Base-by-base conservation (phyloP, 495 filamentous ascomycete species). In the Emericellopsis terricola region DNA sequence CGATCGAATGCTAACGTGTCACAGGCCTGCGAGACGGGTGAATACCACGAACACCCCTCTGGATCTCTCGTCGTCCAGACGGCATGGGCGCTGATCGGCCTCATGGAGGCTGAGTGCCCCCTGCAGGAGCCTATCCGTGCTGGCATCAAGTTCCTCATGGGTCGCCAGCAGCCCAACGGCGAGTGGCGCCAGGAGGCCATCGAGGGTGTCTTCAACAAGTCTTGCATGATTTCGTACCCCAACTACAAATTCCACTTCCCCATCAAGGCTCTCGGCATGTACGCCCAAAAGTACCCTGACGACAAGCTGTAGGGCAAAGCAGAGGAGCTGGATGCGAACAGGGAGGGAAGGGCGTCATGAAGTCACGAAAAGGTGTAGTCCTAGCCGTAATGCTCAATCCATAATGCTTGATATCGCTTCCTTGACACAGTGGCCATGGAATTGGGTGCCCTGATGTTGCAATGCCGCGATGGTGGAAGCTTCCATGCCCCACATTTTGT, bases 201-300 rank as follows among this genome's bases (percentile, higher is more conserved):
- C 44, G 89, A 97, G 48, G 89, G 89, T 5, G 89, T 97, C 9
- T 97, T 97, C 61, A 97, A 97, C 57, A 93, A 94, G 60, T 92
- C 75, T 47, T 94, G 89, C 56, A 96, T 96, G 87, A 97, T 97
- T 37, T 89, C 87, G 3, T 97, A 97, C 48, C 89, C 89, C 38
- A 97, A 97, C 59, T 97, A 97, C 64, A 97, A 97, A 62, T 86
- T 92, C 54, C 80, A 77, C 34, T 97, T 94, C 55, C 76, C 89
- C 5, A 84, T 94, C 44, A 91, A 87, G 46, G 89, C 89, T 4
- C 50, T 97, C 19, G 89, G 89, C 7, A 73, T 92, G 68, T 97
- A 77, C 59, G 77, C 80, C 11, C 69, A 56, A 46, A 68, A 62
- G 39, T 92, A 78, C 42, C 82, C 81, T 2, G 65, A 86, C 40